Base-by-base conservation (phyloP, 768 basidiomycete species). In the Lactifluus echinatus region DNA sequence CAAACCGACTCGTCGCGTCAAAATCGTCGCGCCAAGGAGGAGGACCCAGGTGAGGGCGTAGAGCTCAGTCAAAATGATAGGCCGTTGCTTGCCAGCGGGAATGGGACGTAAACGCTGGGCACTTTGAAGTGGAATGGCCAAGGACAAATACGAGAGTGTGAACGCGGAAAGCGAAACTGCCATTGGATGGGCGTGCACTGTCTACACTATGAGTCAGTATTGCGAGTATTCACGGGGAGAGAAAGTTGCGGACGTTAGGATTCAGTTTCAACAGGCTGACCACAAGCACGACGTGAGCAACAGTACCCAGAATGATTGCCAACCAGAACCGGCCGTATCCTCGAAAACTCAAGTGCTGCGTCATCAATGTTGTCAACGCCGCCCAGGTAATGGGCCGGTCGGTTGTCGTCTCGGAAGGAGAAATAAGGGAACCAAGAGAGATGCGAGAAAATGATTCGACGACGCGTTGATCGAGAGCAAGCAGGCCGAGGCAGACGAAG, bases 261-360 rank as follows among this genome's bases (percentile, higher is more conserved):
- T 87, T 88, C 40, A 85, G n/a, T 45, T 75, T 70, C 19, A 80
- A 63, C 60, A 78, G 83, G 4, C 73, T 73, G 45, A 73, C 65
- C 2, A 80, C 72, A 7, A 88, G 69, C 2, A 74, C 72, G 2
- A 68, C 71, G 60, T 86, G 79, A 2, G 78, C 61, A 7, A 69
- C 75, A 3, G 76, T 61, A 2, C 74, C 71, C 11, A 82, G 62
- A 8, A 75, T 45, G 36, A 87, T 63, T 1, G 82, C 76, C 0
- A 83, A 62, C 80, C 85, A 88, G 65, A 89, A 84, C 55, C 80
- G 80, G 23, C 74, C 70, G 70, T 81, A 82, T 42, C 70, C 73
- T 73, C 63, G 43, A 21, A 59, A 59, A 39, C 56, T 55, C 29
- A 63, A 33, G 14, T 23, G 6, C n/a, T n/a, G n/a, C 56, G 29